These are phyloP conservation scores for Pythium oligandrum DNA, from an alignment of 352 stramenopile genomes.

Conservation along the genomic window DNA sequence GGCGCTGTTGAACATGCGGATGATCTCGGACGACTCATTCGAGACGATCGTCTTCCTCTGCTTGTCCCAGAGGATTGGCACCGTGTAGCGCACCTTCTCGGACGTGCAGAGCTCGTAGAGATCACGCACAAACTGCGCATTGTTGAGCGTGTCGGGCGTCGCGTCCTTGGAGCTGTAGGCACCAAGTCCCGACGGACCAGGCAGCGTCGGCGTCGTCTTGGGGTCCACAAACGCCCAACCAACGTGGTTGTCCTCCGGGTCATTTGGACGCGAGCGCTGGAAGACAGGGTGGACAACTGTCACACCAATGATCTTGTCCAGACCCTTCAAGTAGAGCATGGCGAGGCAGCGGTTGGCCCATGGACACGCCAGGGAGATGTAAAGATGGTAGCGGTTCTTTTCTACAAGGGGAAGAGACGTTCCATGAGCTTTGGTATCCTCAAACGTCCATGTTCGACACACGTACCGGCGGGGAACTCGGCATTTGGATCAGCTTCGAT, in stretches of 20 bases:
- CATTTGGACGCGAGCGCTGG: conserved; percentile 66
- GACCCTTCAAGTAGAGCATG: conserved; percentile 90
- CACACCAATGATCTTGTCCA: conserved; percentile 93
- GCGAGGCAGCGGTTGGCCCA: conserved; percentile 79
- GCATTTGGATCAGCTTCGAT: conserved; percentile 54
- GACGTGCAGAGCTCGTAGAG: conserved; percentile 79
- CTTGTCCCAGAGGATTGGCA: conserved; percentile 91
- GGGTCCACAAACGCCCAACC: conserved; percentile 82
- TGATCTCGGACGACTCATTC: conserved; percentile 94
- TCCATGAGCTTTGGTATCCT: background rate
- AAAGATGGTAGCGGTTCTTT: conserved; percentile 90
- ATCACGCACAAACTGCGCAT: conserved; percentile 57
- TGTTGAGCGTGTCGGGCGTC: conserved; percentile 64
- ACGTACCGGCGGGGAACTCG: conserved; percentile 42
- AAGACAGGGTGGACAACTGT: conserved; percentile 89
- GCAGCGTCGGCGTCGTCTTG: conserved; percentile 47
- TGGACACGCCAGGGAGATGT: conserved; percentile 95
- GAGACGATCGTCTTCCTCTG: conserved; percentile 89
- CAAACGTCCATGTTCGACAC: conserved; percentile 1
- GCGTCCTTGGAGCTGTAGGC: conserved; percentile 66
- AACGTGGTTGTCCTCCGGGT: conserved; percentile 67
- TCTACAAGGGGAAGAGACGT: conserved; percentile 11
- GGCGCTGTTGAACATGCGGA: conserved; percentile 87
- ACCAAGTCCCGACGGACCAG: conserved; percentile 55
- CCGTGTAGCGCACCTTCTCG: conserved; percentile 81